Evolutionary conservation across 768 basidiomycete genomes (phyloP).

Genomic region (Suillus lakei): DNA sequence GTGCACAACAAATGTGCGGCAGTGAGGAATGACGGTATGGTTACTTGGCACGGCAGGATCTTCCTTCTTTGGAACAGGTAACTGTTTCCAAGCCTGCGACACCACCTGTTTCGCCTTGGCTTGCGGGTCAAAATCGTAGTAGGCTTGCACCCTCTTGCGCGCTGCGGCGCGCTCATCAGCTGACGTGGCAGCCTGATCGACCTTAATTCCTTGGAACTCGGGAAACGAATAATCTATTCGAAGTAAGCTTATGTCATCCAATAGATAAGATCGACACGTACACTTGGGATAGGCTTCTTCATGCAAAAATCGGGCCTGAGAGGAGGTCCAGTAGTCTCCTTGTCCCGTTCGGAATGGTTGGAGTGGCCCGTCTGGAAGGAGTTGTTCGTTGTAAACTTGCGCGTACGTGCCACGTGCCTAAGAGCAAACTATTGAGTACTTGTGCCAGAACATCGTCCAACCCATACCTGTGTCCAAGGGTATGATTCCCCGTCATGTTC

Average conservation of each 20-base stretch:
- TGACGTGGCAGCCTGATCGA: constrained; percentile 22
- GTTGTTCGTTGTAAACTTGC: constrained; percentile 24
- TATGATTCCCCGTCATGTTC: constrained; percentile 13
- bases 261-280: not conserved
- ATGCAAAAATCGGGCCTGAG: constrained; percentile 29
- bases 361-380: constrained; percentile 27
- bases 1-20: constrained; percentile 31
- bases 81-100: constrained; percentile 18
- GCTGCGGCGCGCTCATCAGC: constrained; percentile 22
- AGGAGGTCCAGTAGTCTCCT: constrained; percentile 29
- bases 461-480: constrained; percentile 29
- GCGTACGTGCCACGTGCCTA: constrained; percentile 28
- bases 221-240: constrained; percentile 32
- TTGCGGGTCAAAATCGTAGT: constrained; percentile 29
- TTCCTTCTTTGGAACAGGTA: constrained; percentile 17
- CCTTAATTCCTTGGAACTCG: constrained; percentile 30
- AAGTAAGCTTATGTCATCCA: not conserved
- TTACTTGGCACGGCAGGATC: constrained; percentile 17
- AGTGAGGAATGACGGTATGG: constrained; percentile 23
- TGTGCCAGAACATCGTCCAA: not conserved
- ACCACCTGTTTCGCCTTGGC: constrained; percentile 8
- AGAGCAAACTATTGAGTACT: not conserved
- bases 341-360: constrained; percentile 28
- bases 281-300: constrained; percentile 26
- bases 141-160: constrained; percentile 26